Evolutionary conservation across 305 asterid genomes (phyloP), one percentile per base, ranked within the genome.

Genomic region (Rubia occidens): DNA sequence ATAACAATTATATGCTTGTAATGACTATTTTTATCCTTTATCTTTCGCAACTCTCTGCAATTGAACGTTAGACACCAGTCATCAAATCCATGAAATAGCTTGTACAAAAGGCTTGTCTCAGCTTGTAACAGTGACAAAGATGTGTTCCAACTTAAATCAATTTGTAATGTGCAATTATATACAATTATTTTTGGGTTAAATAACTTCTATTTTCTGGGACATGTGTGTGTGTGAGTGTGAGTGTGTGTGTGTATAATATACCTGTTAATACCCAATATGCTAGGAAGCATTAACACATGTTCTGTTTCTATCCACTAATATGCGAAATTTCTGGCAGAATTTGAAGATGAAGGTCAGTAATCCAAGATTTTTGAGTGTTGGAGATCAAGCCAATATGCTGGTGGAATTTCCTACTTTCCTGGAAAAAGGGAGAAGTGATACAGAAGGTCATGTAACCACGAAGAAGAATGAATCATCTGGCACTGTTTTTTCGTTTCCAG

Each of bases 331-430:
- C 72, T 79, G 66, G 78, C 94, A 95, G 99, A 95, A 88, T 81
- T 77, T 95, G 82, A 95, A 91, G 96, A 82, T 95, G 95, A 85
- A 79, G 81, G 86, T 91, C 77, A 88, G 82, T 75, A 87, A 85
- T 82, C 96, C 97, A 68, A 86, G 96, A 78, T 91, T 85, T 82
- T 82, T 95, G 64, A 85, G 76, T 69, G 76, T 89, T 75, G 95
- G 96, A 65, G 87, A 82, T 76, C 84, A 78, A 76, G 89, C 87
- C 72, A 86, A 73, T 72, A 26, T 82, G 84, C 67, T 74, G 77
- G 76, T 69, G 78, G 92, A 95, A 64, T 88, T 95, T 83, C 99
- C 98, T 72, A 59, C 81, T 82, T 85, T 81, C 82, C 82, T 91
- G 75, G 87, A 76, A 77, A 91, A 85, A 72, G 80, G 71, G 72